Evolutionary conservation across 1,284 basidiomycete species (phyloP).

Genomic region (Kalmanozyma brasiliensis): DNA sequence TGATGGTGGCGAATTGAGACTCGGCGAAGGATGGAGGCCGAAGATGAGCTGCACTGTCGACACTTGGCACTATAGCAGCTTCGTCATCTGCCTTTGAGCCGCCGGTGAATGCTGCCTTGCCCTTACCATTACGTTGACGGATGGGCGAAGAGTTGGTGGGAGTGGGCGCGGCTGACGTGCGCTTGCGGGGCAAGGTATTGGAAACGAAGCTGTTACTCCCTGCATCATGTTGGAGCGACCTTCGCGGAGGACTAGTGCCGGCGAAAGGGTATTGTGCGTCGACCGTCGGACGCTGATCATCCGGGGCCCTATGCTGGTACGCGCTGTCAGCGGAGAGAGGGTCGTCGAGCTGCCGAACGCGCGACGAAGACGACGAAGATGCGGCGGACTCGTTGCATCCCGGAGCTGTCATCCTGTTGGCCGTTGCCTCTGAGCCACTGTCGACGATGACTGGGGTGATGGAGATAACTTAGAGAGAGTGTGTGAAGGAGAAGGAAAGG

Average conservation of each 20-base stretch:
- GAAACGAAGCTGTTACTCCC: too few relatives aligned
- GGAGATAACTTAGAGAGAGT: too few relatives aligned
- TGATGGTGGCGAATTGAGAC: constrained; percentile 58
- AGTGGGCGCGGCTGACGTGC: not conserved
- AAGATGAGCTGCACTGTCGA: not conserved
- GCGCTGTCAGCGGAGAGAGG: constrained; percentile 1
- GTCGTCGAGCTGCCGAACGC: not conserved
- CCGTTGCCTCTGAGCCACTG: too few relatives aligned
- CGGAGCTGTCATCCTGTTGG: too few relatives aligned
- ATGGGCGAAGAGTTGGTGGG: constrained; percentile 13
- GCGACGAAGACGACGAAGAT: not conserved
- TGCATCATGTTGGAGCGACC: not conserved
- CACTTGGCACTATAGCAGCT: not conserved
- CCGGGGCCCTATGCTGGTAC: not conserved
- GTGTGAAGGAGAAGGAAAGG: too few relatives aligned
- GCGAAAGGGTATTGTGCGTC: too few relatives aligned
- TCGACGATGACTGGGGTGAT: not conserved
- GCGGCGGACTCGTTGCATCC: too few relatives aligned
- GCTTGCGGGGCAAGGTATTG: not conserved
- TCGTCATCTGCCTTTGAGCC: not conserved
- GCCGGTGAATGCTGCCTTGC: constrained; percentile 2
- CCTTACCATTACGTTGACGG: constrained; percentile 26
- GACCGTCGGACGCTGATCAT: not conserved
- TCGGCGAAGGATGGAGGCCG: constrained; percentile 53
- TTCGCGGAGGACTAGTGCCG: not conserved